Evolutionary conservation across 176 grass and related monocot species (phyloP).

Genomic region (Carex scoparia): DNA sequence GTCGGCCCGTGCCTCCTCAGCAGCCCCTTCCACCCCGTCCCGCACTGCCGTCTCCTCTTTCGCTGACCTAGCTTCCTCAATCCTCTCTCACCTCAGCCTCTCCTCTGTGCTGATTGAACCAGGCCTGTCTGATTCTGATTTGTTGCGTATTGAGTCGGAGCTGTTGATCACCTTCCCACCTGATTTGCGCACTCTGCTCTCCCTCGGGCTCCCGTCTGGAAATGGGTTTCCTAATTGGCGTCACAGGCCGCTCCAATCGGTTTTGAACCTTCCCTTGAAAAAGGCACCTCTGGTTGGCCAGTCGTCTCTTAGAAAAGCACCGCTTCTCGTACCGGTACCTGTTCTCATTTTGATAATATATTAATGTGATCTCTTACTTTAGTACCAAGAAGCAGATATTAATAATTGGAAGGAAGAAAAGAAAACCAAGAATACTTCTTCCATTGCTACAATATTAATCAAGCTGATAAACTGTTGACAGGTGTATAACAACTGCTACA

Average conservation of each 20-base stretch:
- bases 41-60: slow-evolving; percentile 19
- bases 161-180: slow-evolving; percentile 57
- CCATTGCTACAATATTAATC: background rate
- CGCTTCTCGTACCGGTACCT: slow-evolving; percentile 29
- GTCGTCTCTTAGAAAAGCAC: slow-evolving; percentile 21
- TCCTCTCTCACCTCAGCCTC: slow-evolving; percentile 48
- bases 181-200: slow-evolving; percentile 52
- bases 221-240: slow-evolving; percentile 60
- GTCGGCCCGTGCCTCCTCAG: slow-evolving; percentile 52
- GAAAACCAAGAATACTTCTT: background rate
- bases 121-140: slow-evolving; percentile 52
- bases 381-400: background rate
- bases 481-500: slow-evolving; percentile 44
- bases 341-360: background rate
- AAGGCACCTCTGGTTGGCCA: background rate
- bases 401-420: background rate
- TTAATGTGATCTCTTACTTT: background rate
- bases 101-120: slow-evolving; percentile 38
- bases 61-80: slow-evolving; percentile 29
- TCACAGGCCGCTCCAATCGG: background rate
- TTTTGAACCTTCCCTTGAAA: slow-evolving; percentile 3
- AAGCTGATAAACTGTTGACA: slow-evolving; percentile 6
- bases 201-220: slow-evolving; percentile 45
- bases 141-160: slow-evolving; percentile 45
- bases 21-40: slow-evolving; percentile 28